Conservation (phyloP, 2,329 filamentous ascomycete genomes). For the Pseudocercospora fuligena region DNA sequence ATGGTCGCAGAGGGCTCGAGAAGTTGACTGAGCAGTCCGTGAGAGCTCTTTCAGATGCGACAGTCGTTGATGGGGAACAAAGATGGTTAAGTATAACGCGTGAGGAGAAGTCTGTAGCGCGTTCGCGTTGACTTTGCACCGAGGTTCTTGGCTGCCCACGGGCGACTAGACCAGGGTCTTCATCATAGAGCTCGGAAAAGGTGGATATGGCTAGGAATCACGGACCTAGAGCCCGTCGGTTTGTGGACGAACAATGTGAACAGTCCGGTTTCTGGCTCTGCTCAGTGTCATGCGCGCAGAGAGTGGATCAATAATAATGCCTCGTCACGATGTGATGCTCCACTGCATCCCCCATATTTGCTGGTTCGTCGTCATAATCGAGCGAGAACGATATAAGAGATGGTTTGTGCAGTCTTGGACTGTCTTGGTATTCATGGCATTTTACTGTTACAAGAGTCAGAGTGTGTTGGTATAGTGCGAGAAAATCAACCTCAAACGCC, state of each 20-base stretch:
- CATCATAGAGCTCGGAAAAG: neutral
- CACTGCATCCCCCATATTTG: neutral
- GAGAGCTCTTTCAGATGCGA: neutral
- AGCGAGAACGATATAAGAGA: neutral
- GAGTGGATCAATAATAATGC: neutral
- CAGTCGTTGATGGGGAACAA: neutral
- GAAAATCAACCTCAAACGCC: neutral
- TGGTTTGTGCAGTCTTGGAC: neutral
- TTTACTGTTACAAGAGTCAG: neutral
- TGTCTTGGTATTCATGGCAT: constrained; percentile 8
- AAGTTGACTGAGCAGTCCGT: neutral
- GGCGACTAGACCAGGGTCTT: constrained; percentile 6
- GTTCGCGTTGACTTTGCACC: neutral
- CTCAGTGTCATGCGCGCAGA: constrained; percentile 3
- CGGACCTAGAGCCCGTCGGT: neutral
- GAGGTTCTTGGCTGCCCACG: neutral
- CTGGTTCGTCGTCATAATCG: neutral
- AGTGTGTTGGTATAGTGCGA: constrained; percentile 5
- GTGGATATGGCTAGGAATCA: neutral
- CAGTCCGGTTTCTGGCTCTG: neutral
- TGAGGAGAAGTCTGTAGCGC: neutral
- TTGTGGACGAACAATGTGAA: constrained; percentile 3
- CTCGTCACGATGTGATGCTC: neutral
- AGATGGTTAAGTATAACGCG: neutral
- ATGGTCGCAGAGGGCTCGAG: neutral